phyloP scores from a whole-genome alignment of 495 filamentous ascomycete species.

The Melanomma pulvis-pyrius region DNA sequence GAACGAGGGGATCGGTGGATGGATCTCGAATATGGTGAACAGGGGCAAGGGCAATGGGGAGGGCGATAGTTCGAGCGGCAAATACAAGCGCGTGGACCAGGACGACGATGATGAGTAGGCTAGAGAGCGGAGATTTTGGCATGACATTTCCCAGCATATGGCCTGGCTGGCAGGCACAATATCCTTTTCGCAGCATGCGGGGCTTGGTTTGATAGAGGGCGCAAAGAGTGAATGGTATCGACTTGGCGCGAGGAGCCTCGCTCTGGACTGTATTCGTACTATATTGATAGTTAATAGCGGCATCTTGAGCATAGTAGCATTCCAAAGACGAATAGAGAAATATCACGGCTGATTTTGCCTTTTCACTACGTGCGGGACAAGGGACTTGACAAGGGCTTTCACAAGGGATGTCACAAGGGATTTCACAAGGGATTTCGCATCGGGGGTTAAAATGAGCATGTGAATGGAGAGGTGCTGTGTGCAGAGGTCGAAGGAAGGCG shows the following conservation, averaged over 20 bases:
- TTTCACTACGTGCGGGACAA: too few relatives aligned
- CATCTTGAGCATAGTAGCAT: not conserved
- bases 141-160: not conserved
- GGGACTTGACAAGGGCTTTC: too few relatives aligned
- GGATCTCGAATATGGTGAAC: conserved; percentile 67
- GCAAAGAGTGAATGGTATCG: conserved; percentile 7
- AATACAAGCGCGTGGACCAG: conserved; percentile 69
- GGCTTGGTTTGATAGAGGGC: conserved; percentile 19
- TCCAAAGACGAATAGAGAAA: not conserved
- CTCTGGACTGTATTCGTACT: conserved; percentile 21
- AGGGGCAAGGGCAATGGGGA: conserved; percentile 55
- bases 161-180: conserved; percentile 7
- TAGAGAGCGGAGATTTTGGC: not conserved
- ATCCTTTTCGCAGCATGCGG: conserved; percentile 15
- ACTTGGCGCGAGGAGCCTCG: not conserved
- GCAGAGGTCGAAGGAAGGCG: conserved; percentile 2
- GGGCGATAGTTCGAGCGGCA: conserved; percentile 53
- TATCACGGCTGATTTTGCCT: not conserved
- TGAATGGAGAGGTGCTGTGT: too few relatives aligned
- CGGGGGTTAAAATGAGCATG: too few relatives aligned
- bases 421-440: not conserved
- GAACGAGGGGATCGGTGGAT: conserved; percentile 65
- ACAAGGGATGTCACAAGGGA: not conserved
- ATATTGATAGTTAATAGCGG: conserved; percentile 1
- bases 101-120: conserved; percentile 54